Conservation (phyloP, 1,284 basidiomycete genomes). For the Leccinum angustisporum region DNA sequence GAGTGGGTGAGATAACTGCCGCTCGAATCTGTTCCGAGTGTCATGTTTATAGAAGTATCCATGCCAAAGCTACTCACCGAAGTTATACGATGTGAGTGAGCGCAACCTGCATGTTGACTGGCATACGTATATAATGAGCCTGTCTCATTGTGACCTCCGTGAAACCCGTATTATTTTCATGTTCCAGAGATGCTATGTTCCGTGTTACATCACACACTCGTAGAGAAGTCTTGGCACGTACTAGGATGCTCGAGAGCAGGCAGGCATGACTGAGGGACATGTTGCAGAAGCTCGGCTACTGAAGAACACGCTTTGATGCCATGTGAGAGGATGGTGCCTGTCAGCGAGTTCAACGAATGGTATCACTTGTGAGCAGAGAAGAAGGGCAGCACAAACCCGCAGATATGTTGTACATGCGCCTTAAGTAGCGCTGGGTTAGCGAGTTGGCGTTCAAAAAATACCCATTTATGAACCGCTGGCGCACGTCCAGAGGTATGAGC, state of each 20-base stretch:
- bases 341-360: conserved; percentile 9
- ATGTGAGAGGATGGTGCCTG: conserved; percentile 56
- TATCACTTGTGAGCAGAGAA: not conserved
- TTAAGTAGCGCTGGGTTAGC: conserved; percentile 70
- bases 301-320: conserved; percentile 60
- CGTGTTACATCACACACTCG: conserved; percentile 10
- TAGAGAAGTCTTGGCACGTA: conserved; percentile 32
- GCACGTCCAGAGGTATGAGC: conserved; percentile 71
- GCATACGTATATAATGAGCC: conserved; percentile 57
- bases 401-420: conserved; percentile 72
- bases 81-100: conserved; percentile 67
- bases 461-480: conserved; percentile 53
- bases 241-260: conserved; percentile 53
- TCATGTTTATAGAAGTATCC: conserved; percentile 8
- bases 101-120: conserved; percentile 62
- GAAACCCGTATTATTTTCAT: conserved; percentile 53
- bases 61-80: conserved; percentile 45
- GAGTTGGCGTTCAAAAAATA: conserved; percentile 83
- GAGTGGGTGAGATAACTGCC: conserved; percentile 56
- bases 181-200: conserved; percentile 54
- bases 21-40: conserved; percentile 53
- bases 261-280: conserved; percentile 52
- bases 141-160: conserved; percentile 63
- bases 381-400: conserved; percentile 50
- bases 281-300: conserved; percentile 54